Base-by-base conservation (phyloP, 768 basidiomycete genomes). In the Suillus ampliporus region DNA sequence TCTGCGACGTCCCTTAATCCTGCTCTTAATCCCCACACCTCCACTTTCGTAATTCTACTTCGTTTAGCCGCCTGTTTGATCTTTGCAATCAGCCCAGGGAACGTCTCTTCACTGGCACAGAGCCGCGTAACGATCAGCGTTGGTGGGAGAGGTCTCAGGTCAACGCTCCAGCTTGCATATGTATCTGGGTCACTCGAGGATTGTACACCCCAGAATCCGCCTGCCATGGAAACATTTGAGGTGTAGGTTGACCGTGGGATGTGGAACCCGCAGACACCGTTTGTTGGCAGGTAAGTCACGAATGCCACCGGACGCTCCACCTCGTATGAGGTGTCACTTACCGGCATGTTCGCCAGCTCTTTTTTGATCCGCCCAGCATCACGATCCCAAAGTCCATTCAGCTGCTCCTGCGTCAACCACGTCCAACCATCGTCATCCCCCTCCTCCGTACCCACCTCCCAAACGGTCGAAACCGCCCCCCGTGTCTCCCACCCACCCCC, bases 261-360 rank as follows among this genome's bases (percentile, higher is more conserved):
- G 57, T 78, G 78, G 65, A 78, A 83, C 14, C 78, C 79, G n/a
- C 78, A 83, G 11, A 86, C 80, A n/a, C 85, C 84, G 21, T 74
- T 62, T 60, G 75, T 65, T 1, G 85, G 80, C 26, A 84, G 76
- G 68, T 77, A 84, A 1, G 82, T 65, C 61, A 78, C n/a, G 66
- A 74, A 56, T 58, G 69, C 68, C 41, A 34, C 62, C n/a, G 65
- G 66, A 58, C 43, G 60, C 46, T 62, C 64, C 40, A 38, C 53
- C 9, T 63, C 61, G 44, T 60, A 61, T 28, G 65, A 61, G 13
- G 28, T 38, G 43, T 61, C 60, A 13, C 64, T 56, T 7, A 59
- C 60, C 8, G 57, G 53, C 10, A 66, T 35, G 28, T 46, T 62
- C 35, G 63, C 61, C 58, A 81, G 68, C 31, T 74, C 74, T 15